A percentile compares a stretch with the other conserved stretches of the same genome.
phyloP scores from a whole-genome alignment of 768 basidiomycete genomes.

The Xerocomus brunneocitrinus region DNA sequence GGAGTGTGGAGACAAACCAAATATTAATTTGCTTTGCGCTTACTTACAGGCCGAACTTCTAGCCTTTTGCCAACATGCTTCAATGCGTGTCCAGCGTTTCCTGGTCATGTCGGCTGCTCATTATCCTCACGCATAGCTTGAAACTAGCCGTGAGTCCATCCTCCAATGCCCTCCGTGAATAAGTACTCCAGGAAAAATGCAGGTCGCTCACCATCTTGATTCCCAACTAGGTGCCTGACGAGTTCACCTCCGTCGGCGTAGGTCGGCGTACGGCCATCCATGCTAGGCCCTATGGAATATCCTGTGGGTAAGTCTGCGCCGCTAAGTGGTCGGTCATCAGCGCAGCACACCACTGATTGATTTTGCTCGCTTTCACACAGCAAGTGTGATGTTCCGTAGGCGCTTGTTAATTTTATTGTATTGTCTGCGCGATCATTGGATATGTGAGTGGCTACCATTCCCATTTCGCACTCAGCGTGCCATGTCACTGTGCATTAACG shows the following conservation, averaged over 20 bases:
- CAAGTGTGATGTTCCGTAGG: background rate
- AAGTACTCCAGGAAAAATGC: no score
- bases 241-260: background rate
- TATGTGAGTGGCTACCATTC: background rate
- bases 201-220: background rate
- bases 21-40: no score
- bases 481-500: background rate
- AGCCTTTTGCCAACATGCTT: background rate
- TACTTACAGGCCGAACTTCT: background rate
- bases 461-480: background rate
- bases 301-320: background rate
- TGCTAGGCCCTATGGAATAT: background rate
- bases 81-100: background rate
- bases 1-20: no score
- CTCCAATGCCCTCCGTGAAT: no score
- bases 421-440: background rate
- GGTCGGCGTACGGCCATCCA: background rate
- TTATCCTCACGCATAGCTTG: background rate
- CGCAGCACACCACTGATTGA: constrained; percentile 1
- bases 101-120: background rate
- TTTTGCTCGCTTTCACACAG: background rate
- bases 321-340: background rate
- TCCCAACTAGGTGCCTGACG: background rate
- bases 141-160: no score
- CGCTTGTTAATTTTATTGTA: background rate